Percentiles rank a stretch among this genome's conserved stretches.
These are phyloP conservation scores for Candolleomyces efflorescens DNA, from an alignment of 768 basidiomycete genomes.

Conservation along the genomic window DNA sequence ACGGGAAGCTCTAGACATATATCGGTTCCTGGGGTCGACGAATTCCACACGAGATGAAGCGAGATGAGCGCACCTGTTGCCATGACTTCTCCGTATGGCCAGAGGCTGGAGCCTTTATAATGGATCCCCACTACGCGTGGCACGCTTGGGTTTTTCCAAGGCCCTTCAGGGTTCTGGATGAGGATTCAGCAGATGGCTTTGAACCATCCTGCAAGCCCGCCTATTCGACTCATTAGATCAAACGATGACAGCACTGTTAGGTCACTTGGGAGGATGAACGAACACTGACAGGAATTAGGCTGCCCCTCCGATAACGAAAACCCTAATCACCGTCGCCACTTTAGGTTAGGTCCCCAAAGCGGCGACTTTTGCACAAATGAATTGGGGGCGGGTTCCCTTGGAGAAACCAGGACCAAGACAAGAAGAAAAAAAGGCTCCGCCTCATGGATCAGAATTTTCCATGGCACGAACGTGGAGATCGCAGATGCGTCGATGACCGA, in stretches of 20 bases:
- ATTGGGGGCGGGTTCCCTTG: background rate
- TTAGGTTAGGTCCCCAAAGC: background rate
- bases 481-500: background rate
- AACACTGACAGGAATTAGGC: no score
- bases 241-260: no score
- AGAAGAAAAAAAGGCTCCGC: background rate
- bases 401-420: background rate
- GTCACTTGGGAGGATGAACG: no score
- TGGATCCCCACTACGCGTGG: no score
- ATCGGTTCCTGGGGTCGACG: no score
- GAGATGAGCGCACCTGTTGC: slow-evolving; percentile 1
- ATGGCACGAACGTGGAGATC: background rate
- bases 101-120: background rate
- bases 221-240: no score
- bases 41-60: background rate
- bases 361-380: background rate
- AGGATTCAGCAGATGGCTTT: no score
- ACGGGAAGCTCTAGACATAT: background rate
- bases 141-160: no score
- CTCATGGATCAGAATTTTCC: slow-evolving; percentile 3
- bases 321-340: background rate
- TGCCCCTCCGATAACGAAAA: no score
- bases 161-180: no score
- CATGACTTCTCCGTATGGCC: background rate
- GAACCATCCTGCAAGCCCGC: no score